phyloP scores from a whole-genome alignment of 2,329 filamentous ascomycete genomes.

The Aureobasidium sp. region DNA sequence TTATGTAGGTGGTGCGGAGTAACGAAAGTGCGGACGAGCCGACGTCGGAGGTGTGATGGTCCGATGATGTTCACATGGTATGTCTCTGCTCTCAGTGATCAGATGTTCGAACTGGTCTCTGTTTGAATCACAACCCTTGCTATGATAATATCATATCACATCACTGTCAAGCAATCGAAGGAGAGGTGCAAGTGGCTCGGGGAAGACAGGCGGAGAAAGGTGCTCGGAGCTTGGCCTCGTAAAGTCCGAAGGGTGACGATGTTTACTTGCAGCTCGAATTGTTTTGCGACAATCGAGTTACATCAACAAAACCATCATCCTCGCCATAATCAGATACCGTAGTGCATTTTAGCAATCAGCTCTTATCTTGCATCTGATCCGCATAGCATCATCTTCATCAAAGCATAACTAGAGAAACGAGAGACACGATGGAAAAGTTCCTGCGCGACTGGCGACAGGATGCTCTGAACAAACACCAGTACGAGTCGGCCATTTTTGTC shows the following conservation, averaged over 20 bases:
- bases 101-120: background rate
- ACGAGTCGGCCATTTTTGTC: conserved; percentile 93
- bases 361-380: conserved; percentile 7
- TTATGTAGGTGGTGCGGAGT: background rate
- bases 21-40: background rate
- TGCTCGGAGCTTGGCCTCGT: background rate
- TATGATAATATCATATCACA: background rate
- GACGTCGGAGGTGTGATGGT: background rate
- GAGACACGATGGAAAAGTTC: conserved; percentile 72
- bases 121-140: no score
- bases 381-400: background rate
- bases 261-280: conserved; percentile 2
- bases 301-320: background rate
- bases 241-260: conserved; percentile 7
- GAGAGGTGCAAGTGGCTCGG: background rate
- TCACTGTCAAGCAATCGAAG: background rate
- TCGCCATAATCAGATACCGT: background rate
- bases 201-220: background rate
- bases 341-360: conserved; percentile 9
- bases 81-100: background rate
- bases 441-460: conserved; percentile 92
- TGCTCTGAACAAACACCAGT: conserved; percentile 89
- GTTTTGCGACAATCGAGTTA: background rate
- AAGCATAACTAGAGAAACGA: background rate
- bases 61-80: background rate